These are phyloP conservation scores for Funneliformis caledonium DNA, from an alignment of 371 early-diverging fungal species.

Conservation along the genomic window DNA sequence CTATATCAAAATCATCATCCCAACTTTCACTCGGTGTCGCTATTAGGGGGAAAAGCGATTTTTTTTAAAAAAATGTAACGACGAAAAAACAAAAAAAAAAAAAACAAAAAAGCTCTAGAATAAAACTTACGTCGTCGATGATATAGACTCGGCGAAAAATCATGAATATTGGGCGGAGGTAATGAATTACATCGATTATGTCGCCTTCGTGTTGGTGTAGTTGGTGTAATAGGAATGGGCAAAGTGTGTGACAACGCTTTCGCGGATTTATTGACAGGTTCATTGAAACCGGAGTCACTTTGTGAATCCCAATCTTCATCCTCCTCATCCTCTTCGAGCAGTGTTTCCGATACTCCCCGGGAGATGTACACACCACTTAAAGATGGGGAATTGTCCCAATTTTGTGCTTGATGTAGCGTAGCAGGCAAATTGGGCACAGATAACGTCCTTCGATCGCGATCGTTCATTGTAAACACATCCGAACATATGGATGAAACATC, in stretches of 20 bases:
- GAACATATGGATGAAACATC: conserved; percentile 33
- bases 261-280: neutral
- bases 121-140: conserved; percentile 29
- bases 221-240: neutral
- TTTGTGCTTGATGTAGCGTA: neutral
- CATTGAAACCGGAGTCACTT: neutral
- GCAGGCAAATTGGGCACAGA: conserved; percentile 20
- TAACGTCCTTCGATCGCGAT: neutral
- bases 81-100: neutral
- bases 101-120: neutral
- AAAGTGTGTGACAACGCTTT: neutral
- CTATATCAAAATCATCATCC: conserved; percentile 47
- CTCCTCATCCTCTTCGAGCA: conserved; percentile 33
- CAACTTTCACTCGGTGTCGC: conserved; percentile 47
- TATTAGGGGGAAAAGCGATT: neutral
- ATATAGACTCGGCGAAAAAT: conserved; percentile 40
- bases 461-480: neutral
- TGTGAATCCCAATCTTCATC: neutral
- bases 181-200: conserved; percentile 39
- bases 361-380: neutral
- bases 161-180: conserved; percentile 40
- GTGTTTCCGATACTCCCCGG: neutral
- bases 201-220: conserved; percentile 40
- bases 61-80: neutral
- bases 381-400: conserved; percentile 22